phyloP scores from a whole-genome alignment of 495 filamentous ascomycete genomes.

The Jackrogersella multiformis region DNA sequence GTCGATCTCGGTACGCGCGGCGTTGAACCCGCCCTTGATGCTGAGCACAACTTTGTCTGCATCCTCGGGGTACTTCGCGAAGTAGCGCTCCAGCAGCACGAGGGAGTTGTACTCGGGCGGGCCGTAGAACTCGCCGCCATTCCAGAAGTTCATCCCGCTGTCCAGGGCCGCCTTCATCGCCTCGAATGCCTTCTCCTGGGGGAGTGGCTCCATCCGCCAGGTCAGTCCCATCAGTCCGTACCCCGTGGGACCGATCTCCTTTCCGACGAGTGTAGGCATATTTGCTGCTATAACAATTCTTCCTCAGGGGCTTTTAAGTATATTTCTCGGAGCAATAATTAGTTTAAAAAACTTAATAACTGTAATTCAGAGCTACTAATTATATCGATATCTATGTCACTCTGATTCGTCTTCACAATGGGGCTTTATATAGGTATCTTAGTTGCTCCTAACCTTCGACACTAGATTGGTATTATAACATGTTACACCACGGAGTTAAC shows the following conservation, averaged over 20 bases:
- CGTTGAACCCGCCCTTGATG: conserved; percentile 68
- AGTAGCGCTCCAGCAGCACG: conserved; percentile 71
- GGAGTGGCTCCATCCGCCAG: conserved; percentile 68
- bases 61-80: conserved; percentile 73
- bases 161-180: conserved; percentile 72
- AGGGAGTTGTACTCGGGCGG: conserved; percentile 73
- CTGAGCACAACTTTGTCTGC: conserved; percentile 69
- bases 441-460: no score
- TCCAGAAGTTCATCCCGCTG: conserved; percentile 79
- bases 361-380: no score
- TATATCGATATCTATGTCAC: no score
- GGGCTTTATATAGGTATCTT: no score
- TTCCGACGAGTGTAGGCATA: conserved; percentile 62
- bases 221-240: conserved; percentile 77
- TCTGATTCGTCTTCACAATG: neutral
- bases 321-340: neutral
- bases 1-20: conserved; percentile 55
- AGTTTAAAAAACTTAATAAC: neutral
- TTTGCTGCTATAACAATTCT: conserved; percentile 19
- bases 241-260: conserved; percentile 64
- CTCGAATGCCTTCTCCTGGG: conserved; percentile 71
- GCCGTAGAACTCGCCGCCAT: conserved; percentile 84
- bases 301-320: neutral
- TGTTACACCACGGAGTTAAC: no score
- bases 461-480: no score